Evolutionary conservation across 345 rosid genomes (phyloP).

Genomic region (Pugionium dolabratum): DNA sequence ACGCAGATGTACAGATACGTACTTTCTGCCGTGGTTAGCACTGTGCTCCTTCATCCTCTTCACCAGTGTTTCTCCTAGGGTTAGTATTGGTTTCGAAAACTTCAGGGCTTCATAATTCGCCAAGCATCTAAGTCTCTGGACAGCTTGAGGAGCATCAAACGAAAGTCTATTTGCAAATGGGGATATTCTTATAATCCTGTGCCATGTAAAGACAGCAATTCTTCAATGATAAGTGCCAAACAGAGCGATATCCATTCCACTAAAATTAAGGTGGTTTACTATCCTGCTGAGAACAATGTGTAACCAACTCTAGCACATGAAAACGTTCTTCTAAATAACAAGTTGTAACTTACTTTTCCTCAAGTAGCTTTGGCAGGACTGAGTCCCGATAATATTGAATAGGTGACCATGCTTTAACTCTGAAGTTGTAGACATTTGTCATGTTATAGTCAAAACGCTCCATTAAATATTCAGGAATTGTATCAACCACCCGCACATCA

Average conservation of each 20-base stretch:
- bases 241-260: conserved; percentile 12
- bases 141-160: conserved; percentile 89
- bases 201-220: conserved; percentile 30
- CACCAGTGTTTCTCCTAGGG: conserved; percentile 80
- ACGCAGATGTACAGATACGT: conserved; percentile 95
- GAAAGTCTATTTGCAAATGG: conserved; percentile 99
- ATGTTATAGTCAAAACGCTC: conserved; percentile 90
- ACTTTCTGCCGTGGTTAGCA: conserved; percentile 71
- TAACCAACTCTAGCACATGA: conserved; percentile 13
- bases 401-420: conserved; percentile 97
- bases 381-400: conserved; percentile 80
- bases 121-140: conserved; percentile 90
- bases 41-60: conserved; percentile 94
- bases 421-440: conserved; percentile 94
- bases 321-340: conserved; percentile 12
- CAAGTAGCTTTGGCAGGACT: conserved; percentile 83
- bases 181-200: conserved; percentile 94
- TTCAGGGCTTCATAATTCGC: conserved; percentile 89
- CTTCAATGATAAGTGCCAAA: conserved; percentile 22
- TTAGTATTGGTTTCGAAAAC: conserved; percentile 73
- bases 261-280: conserved; percentile 5
- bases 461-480: conserved; percentile 88
- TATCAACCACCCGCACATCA: conserved; percentile 80
- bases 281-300: background rate
- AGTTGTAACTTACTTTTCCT: conserved; percentile 79